Evolutionary conservation across 768 basidiomycete species (phyloP).

Genomic region (Rubroboletus pulcherrimus): DNA sequence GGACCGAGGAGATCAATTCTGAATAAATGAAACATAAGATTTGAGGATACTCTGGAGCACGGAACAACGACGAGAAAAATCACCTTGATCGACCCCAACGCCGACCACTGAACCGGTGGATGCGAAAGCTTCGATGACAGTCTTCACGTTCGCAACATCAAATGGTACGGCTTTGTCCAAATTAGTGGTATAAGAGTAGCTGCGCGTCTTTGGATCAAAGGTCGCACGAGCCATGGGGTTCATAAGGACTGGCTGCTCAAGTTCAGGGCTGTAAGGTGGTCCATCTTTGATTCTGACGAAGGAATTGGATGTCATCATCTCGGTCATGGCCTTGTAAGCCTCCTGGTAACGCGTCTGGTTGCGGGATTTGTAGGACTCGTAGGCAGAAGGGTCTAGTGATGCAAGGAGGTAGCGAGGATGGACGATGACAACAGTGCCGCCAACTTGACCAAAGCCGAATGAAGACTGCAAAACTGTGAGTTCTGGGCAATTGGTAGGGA

Average conservation of each 20-base stretch:
- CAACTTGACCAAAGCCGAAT: conserved; percentile 98
- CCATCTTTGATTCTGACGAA: conserved; percentile 93
- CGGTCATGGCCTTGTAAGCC: conserved; percentile 89
- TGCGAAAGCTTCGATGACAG: conserved; percentile 44
- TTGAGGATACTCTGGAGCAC: conserved; percentile 2
- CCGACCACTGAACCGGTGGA: conserved; percentile 54
- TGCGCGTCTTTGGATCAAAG: conserved; percentile 79
- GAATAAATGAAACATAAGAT: conserved; percentile 1
- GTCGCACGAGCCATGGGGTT: conserved; percentile 90
- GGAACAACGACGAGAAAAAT: conserved; percentile 13
- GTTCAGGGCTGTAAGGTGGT: conserved; percentile 82
- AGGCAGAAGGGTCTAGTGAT: conserved; percentile 71
- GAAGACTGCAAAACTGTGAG: conserved; percentile 55
- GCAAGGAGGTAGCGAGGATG: conserved; percentile 92
- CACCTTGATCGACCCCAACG: conserved; percentile 88
- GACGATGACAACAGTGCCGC: conserved; percentile 83
- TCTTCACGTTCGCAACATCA: conserved; percentile 66
- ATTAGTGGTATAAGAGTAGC: conserved; percentile 73
- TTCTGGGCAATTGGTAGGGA: neutral
- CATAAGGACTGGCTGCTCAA: conserved; percentile 82
- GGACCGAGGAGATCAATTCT: conserved; percentile 92
- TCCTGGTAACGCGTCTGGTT: conserved; percentile 63
- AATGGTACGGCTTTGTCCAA: conserved; percentile 49
- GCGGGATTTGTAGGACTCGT: conserved; percentile 70
- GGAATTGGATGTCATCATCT: conserved; percentile 92